Evolutionary conservation across 2,329 filamentous ascomycete genomes (phyloP), one percentile per base, ranked within the genome.

Genomic region (Taxawa tesnikishii): DNA sequence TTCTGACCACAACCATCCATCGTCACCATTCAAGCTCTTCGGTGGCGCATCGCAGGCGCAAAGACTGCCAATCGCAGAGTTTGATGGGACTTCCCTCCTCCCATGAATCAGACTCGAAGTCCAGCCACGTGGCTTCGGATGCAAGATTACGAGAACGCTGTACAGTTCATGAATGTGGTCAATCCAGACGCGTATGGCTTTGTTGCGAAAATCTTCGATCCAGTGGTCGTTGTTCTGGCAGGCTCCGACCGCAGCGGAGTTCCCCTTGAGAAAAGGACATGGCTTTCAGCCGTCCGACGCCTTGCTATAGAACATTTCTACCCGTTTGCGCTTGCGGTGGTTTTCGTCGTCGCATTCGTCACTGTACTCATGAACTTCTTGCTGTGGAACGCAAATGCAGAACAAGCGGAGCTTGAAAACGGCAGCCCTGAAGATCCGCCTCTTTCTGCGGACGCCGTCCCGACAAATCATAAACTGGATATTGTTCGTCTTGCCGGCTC

Each of bases 61-160:
- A 24, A 32, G 32, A 2, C 19, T 38, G 8, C 38, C 38, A 4
- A 35, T 34, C 3, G 31, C 38, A 9, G 33, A 38, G 9, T 33
- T 34, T 15, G 31, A 32, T 10, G 32, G 32, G 5, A 32, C 68
- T 2, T 49, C 68, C 62, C 74, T 2, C 63, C 75, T 8, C 67
- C 70, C 14, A 69, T 85, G 38, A 77, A 87, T 45, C 79, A 83
- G 48, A 79, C 79, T 3, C 67, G 81, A 38, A 81, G 75, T n/a
- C 81, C 79, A 1, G 74, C 69, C 4, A 79, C 81, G 11, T 88
- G 82, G 82, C 62, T 87, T 30, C 69, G 71, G 15, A 64, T 84
- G 34, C 82, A 87, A 50, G 81, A 87, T 43, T 79, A 84, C 44
- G 78, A 83, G 46, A 84, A 80, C 1, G 81, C 80, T 3, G 70